Evolutionary conservation across 1,284 basidiomycete species (phyloP).

Genomic region (Porogramme epimiltina): DNA sequence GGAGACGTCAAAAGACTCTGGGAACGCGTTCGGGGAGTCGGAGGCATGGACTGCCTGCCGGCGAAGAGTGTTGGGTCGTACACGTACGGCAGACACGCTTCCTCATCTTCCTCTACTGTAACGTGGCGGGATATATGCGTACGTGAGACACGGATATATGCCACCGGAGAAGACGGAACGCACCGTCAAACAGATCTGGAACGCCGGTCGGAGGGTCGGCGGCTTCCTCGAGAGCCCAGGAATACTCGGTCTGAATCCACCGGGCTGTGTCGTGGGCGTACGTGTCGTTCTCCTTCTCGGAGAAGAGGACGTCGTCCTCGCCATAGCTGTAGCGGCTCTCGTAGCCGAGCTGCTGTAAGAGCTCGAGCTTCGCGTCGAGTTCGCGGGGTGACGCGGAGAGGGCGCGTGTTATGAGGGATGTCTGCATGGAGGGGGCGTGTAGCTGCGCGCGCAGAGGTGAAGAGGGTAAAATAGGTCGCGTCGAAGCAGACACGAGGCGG

Average conservation of each 20-base stretch:
- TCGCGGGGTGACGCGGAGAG: slow-evolving; percentile 19
- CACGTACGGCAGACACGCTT: slow-evolving; percentile 30
- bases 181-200: slow-evolving; percentile 27
- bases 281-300: slow-evolving; percentile 11
- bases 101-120: slow-evolving; percentile 29
- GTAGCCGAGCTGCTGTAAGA: slow-evolving; percentile 28
- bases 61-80: slow-evolving; percentile 34
- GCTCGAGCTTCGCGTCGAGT: slow-evolving; percentile 31
- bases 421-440: slow-evolving; percentile 20
- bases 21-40: slow-evolving; percentile 10
- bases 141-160: not conserved
- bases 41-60: slow-evolving; percentile 13
- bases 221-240: slow-evolving; percentile 24
- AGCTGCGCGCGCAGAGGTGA: slow-evolving; percentile 2
- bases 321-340: slow-evolving; percentile 19
- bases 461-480: slow-evolving; percentile 13
- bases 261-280: slow-evolving; percentile 19
- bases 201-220: slow-evolving; percentile 21
- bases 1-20: slow-evolving; percentile 12
- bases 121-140: slow-evolving; percentile 9
- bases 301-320: slow-evolving; percentile 14
- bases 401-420: slow-evolving; percentile 12
- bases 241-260: slow-evolving; percentile 26
- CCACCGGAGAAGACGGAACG: slow-evolving; percentile 1
- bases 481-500: slow-evolving; percentile 7